Evolutionary conservation across 1,139 yeast genomes (phyloP).

Genomic region (Chernovozyma sophiae-reginae): DNA sequence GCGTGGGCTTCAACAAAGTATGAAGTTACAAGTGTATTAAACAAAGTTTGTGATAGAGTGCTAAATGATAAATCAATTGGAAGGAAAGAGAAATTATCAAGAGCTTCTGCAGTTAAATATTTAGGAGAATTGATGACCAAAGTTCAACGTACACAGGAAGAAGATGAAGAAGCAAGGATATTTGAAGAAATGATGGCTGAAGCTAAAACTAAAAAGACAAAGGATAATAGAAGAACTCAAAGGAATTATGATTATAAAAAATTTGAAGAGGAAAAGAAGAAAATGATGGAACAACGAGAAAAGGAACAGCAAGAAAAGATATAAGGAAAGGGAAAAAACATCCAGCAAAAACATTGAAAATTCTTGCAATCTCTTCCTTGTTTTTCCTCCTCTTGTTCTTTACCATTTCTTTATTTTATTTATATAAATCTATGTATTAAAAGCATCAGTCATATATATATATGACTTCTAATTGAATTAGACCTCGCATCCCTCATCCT

Average conservation of each 20-base stretch:
- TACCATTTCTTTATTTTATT: no score
- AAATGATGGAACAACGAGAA: background rate
- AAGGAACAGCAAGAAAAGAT: background rate
- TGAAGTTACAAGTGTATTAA: constrained; percentile 64
- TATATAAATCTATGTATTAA: no score
- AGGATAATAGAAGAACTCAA: background rate
- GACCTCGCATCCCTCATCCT: no score
- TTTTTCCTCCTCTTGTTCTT: no score
- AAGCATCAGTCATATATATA: no score
- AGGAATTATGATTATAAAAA: background rate
- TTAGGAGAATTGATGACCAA: constrained; percentile 54
- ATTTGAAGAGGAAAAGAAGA: background rate
- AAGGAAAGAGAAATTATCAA: constrained; percentile 46
- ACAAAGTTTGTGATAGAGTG: constrained; percentile 60
- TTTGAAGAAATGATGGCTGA: constrained; percentile 85
- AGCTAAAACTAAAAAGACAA: constrained; percentile 51
- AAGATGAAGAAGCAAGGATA: constrained; percentile 77
- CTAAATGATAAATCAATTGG: constrained; percentile 53
- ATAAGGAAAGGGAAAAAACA: background rate
- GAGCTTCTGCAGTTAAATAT: constrained; percentile 58
- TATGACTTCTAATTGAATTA: no score
- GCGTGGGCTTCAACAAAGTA: constrained; percentile 79
- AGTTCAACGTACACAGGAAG: constrained; percentile 62
- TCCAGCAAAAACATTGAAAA: background rate
- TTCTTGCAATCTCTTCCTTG: no score